phyloP scores from a whole-genome alignment of 1,284 basidiomycete genomes.

The Hymenochaete sp. region DNA sequence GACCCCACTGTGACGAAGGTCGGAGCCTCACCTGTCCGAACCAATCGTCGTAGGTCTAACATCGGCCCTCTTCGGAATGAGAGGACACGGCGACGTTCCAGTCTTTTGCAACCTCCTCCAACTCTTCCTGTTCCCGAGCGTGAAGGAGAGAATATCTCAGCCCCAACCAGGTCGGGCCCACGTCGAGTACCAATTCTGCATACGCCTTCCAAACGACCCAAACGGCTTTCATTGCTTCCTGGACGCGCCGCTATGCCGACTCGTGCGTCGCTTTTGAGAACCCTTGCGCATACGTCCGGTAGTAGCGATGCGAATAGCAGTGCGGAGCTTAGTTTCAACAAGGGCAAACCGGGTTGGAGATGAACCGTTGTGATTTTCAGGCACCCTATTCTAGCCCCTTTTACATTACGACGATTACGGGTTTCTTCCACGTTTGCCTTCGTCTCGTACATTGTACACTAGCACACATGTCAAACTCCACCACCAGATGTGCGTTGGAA shows the following conservation, averaged over 20 bases:
- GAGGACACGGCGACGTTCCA: slow-evolving; percentile 63
- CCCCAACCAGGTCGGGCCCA: slow-evolving; percentile 6
- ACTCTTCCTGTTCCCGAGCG: not conserved
- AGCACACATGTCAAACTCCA: too few relatives aligned
- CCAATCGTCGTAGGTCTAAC: slow-evolving; percentile 56
- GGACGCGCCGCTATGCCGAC: not conserved
- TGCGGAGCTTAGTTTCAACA: slow-evolving; percentile 14
- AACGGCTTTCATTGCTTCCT: slow-evolving; percentile 13
- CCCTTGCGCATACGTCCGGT: not conserved
- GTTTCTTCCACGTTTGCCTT: not conserved
- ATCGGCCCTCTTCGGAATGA: slow-evolving; percentile 64
- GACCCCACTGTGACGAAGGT: too few relatives aligned
- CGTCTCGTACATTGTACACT: too few relatives aligned
- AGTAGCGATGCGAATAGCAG: slow-evolving; percentile 12
- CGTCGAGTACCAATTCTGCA: slow-evolving; percentile 16
- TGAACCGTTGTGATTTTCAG: slow-evolving; percentile 2
- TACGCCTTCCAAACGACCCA: slow-evolving; percentile 15
- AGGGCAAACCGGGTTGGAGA: slow-evolving; percentile 12
- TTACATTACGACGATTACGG: not conserved
- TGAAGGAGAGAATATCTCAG: slow-evolving; percentile 2
- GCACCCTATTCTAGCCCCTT: not conserved
- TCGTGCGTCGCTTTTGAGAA: slow-evolving; percentile 7
- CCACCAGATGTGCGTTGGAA: slow-evolving; percentile 8
- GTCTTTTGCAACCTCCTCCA: slow-evolving; percentile 54
- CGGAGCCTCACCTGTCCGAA: slow-evolving; percentile 40